Evolutionary conservation across 1,139 yeast genomes (phyloP), one percentile per base, ranked within the genome.

Genomic region (Yamadazyma aaseri): DNA sequence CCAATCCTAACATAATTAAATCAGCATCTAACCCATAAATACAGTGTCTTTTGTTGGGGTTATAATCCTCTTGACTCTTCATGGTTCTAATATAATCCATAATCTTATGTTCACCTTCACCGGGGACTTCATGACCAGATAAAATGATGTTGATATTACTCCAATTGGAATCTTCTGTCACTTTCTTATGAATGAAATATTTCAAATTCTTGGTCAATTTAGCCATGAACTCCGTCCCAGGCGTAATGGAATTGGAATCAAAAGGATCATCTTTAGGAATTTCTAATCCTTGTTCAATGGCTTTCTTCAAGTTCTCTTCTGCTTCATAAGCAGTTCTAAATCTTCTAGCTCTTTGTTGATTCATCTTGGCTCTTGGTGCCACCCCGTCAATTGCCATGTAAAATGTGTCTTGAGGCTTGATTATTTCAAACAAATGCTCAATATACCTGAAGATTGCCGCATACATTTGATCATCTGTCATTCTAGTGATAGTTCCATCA

Each of bases 321-420:
- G 97, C 97, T 52, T 94, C 98, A 51, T 82, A 78, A 0, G 98
- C 98, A 10, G 97, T 80, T 59, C 98, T 73, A 58, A 94, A 94
- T 60, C 99, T 79, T 68, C 99, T 80, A 2, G 98, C 85, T 60
- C 99, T 80, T 61, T 94, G 99, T 61, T 94, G 99, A 57, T 94
- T 94, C 97, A 94, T 94, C 57, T 94, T 94, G 17, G 99, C 99
- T 53, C 99, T 74, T 33, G 99, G 99, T 0, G 98, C 98, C 33
- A 94, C 99, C 47, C 99, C 99, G 64, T 94, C 99, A 43, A 94
- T 89, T 4, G 99, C 98, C 95, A 94, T 90, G 59, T 85, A 90
- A 50, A 94, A 86, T 20, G 86, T 78, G 55, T 87, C 76, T 50
- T 85, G 73, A 5, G 99, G 99, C 53, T 81, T 80, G 47, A 92